Evolutionary conservation across 2,329 filamentous ascomycete species (phyloP).

Genomic region (Zasmidium cellare): DNA sequence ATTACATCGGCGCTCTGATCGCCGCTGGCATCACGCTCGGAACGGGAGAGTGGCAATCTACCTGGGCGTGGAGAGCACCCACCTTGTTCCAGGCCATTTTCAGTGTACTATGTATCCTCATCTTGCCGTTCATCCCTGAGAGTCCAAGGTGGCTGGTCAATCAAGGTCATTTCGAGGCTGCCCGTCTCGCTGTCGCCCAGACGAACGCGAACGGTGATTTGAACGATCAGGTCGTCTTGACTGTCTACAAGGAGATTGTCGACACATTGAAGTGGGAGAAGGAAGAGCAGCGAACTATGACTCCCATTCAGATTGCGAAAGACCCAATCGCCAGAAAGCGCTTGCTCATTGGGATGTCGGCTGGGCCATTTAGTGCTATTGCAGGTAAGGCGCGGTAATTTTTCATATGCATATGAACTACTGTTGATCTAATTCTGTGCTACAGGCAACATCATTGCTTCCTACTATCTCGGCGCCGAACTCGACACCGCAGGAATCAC

Average conservation of each 20-base stretch:
- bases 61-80: conserved; percentile 50
- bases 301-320: conserved; percentile 39
- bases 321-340: conserved; percentile 40
- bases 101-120: conserved; percentile 41
- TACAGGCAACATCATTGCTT: conserved; percentile 37
- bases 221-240: conserved; percentile 40
- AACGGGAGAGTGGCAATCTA: conserved; percentile 44
- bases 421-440: too few relatives aligned
- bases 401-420: too few relatives aligned
- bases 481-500: conserved; percentile 42
- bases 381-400: conserved; percentile 12
- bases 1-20: conserved; percentile 43
- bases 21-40: conserved; percentile 50
- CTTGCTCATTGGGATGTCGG: conserved; percentile 38
- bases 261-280: conserved; percentile 50
- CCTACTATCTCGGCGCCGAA: conserved; percentile 44
- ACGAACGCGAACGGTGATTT: conserved; percentile 48
- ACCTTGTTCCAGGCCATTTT: conserved; percentile 47
- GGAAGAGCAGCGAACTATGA: conserved; percentile 39
- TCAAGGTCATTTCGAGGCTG: conserved; percentile 44
- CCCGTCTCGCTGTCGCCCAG: conserved; percentile 43
- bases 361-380: conserved; percentile 26
- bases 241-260: conserved; percentile 49
- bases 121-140: conserved; percentile 50
- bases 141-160: conserved; percentile 51